Evolutionary conservation across 495 filamentous ascomycete genomes (phyloP).

Genomic region (Neurospora tetraspora): DNA sequence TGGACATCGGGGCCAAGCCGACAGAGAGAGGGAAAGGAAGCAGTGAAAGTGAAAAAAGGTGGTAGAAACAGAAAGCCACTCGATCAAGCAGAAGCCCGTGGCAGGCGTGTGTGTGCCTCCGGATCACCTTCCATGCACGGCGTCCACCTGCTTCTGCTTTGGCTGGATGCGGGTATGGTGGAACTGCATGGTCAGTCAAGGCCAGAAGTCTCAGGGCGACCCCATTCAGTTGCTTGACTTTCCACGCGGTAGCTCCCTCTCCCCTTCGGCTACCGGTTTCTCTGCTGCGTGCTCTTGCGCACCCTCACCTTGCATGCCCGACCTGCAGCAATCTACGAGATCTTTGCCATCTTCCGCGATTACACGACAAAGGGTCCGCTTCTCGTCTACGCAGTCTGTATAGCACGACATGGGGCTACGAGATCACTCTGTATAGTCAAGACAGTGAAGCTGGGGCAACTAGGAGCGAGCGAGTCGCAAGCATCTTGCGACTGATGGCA

Average conservation of each 20-base stretch:
- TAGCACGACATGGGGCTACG: neutral
- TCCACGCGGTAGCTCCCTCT: neutral
- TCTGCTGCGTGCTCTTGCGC: neutral
- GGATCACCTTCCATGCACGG: neutral
- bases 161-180: neutral
- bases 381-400: neutral
- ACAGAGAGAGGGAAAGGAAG: neutral
- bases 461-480: neutral
- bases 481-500: neutral
- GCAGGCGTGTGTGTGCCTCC: neutral
- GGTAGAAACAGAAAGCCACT: conserved; percentile 1
- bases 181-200: neutral
- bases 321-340: neutral
- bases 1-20: neutral
- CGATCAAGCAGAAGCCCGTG: conserved; percentile 10
- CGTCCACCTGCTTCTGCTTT: neutral
- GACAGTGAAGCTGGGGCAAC: neutral
- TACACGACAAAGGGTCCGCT: neutral
- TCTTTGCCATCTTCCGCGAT: neutral
- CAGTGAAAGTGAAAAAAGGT: neutral
- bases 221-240: neutral
- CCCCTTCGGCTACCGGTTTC: neutral
- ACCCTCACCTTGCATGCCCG: neutral
- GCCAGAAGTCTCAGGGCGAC: neutral
- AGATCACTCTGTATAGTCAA: neutral